phyloP scores from a whole-genome alignment of 306 rosid genomes.

The Corylus americana region DNA sequence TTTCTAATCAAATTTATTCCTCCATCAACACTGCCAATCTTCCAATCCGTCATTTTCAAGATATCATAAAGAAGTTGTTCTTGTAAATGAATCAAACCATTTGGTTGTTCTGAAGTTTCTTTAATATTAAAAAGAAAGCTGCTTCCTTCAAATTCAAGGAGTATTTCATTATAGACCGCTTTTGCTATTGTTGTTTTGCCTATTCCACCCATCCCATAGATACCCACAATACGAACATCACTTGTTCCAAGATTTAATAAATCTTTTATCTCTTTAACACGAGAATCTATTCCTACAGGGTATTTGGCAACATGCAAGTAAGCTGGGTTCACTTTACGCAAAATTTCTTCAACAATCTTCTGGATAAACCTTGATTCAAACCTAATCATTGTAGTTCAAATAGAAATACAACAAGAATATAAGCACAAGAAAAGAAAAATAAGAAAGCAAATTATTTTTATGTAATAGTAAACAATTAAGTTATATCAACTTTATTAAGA shows the following conservation, averaged over 20 bases:
- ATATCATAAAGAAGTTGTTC: slow-evolving; percentile 25
- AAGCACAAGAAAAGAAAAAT: too few relatives aligned
- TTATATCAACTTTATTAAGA: too few relatives aligned
- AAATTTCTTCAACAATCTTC: slow-evolving; percentile 11
- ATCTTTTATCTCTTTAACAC: neutral
- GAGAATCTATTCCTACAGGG: neutral
- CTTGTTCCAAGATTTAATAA: neutral
- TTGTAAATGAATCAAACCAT: slow-evolving; percentile 11
- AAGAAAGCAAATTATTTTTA: too few relatives aligned
- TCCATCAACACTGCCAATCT: neutral
- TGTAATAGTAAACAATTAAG: too few relatives aligned
- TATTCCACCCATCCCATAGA: slow-evolving; percentile 30
- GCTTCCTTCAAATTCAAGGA: too few relatives aligned
- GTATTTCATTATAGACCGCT: too few relatives aligned
- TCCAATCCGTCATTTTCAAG: neutral
- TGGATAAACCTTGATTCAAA: slow-evolving; percentile 10
- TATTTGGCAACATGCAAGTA: slow-evolving; percentile 3
- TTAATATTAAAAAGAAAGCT: slow-evolving; percentile 6
- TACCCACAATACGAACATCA: neutral
- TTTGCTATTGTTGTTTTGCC: neutral
- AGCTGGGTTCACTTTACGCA: neutral
- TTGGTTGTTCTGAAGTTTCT: neutral
- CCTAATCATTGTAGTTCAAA: neutral
- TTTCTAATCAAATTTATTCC: slow-evolving; percentile 7
- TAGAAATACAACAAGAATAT: too few relatives aligned